Evolutionary conservation across 148 eudicot genomes (phyloP).

Genomic region (Beta vulgaris): DNA sequence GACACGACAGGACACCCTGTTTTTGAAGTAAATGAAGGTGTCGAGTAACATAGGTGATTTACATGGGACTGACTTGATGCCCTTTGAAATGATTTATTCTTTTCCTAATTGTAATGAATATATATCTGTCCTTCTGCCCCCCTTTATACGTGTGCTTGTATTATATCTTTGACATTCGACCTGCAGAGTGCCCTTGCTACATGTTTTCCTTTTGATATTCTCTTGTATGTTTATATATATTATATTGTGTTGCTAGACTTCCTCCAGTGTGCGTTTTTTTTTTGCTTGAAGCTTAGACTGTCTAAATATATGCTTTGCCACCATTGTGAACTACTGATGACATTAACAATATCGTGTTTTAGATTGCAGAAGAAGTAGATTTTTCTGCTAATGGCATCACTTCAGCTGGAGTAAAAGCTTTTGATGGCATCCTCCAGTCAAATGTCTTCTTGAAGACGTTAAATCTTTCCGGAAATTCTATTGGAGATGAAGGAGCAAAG

Average conservation of each 20-base stretch:
- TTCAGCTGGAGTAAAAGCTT: slow-evolving; percentile 81
- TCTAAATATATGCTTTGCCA: background rate
- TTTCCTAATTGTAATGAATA: background rate
- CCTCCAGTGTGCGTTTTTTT: background rate
- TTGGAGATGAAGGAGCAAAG: slow-evolving; percentile 95
- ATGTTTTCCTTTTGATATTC: background rate
- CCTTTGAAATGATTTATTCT: background rate
- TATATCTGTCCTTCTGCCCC: too few species aligned
- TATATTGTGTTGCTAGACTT: background rate
- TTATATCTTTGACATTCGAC: too few species aligned
- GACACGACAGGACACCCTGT: too few species aligned
- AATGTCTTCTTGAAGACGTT: slow-evolving; percentile 70
- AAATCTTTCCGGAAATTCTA: slow-evolving; percentile 79
- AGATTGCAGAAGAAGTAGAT: slow-evolving; percentile 85
- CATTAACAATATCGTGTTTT: slow-evolving; percentile 18
- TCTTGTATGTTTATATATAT: background rate
- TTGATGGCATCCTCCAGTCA: slow-evolving; percentile 86
- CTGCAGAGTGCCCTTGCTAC: background rate
- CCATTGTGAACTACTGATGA: slow-evolving; percentile 4
- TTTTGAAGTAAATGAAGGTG: too few species aligned
- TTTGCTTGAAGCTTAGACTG: background rate
- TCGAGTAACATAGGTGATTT: too few species aligned
- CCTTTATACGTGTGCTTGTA: too few species aligned
- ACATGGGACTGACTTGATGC: background rate
- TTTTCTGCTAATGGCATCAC: slow-evolving; percentile 94